A percentile compares a stretch with the other conserved stretches of the same genome.
These are phyloP conservation scores for Nothophoma quercina DNA, from an alignment of 2,329 filamentous ascomycete genomes.

Conservation along the genomic window DNA sequence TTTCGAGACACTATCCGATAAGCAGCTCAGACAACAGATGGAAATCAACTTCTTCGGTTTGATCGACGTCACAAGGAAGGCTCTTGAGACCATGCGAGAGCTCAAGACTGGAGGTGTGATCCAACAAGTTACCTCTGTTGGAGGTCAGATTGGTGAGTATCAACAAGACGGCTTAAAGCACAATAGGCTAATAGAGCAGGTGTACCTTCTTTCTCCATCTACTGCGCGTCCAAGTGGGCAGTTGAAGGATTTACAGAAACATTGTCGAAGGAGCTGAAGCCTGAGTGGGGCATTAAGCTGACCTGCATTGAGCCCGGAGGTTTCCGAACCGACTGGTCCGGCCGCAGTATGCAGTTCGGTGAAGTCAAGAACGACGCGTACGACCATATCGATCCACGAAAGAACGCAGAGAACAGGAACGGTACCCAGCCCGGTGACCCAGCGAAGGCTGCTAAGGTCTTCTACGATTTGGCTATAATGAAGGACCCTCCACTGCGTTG, in stretches of 20 bases:
- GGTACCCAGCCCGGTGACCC: constrained; percentile 60
- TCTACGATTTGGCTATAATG: constrained; percentile 64
- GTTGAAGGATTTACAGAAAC: constrained; percentile 59
- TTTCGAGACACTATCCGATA: constrained; percentile 61
- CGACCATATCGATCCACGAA: constrained; percentile 57
- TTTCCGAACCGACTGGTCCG: constrained; percentile 57
- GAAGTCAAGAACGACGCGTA: constrained; percentile 56
- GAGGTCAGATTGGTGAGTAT: constrained; percentile 53
- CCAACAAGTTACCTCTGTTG: constrained; percentile 64
- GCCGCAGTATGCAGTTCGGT: constrained; percentile 56
- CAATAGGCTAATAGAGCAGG: constrained; percentile 3
- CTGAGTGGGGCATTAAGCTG: constrained; percentile 58
- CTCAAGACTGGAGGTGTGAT: constrained; percentile 62
- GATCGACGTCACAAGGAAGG: constrained; percentile 60
- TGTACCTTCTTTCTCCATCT: constrained; percentile 43
- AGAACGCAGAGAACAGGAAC: constrained; percentile 51
- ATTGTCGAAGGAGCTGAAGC: constrained; percentile 53
- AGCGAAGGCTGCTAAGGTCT: constrained; percentile 57
- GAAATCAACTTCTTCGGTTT: constrained; percentile 68
- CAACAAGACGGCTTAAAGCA: neutral
- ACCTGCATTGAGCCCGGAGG: constrained; percentile 56
- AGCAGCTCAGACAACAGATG: constrained; percentile 61
- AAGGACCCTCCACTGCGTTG: constrained; percentile 61
- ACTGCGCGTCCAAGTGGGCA: constrained; percentile 55
- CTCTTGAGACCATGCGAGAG: constrained; percentile 55